A percentile compares a stretch with the other conserved stretches of the same genome.
Evolutionary conservation across 148 eudicot species (phyloP).

Genomic region (Spergularia bocconei): DNA sequence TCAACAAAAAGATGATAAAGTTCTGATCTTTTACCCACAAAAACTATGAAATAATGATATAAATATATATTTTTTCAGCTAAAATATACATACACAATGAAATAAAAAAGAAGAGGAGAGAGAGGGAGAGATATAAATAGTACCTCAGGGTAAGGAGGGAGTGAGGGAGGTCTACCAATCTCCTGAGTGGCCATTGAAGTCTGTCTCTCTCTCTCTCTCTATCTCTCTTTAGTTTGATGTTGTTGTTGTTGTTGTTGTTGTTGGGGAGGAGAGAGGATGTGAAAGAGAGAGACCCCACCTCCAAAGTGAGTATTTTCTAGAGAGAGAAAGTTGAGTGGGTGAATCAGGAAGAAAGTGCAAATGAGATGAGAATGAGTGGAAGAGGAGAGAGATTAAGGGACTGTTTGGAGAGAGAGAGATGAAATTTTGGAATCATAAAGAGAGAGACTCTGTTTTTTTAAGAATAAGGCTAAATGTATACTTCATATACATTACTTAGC

Average conservation of each 20-base stretch:
- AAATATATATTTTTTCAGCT: not conserved
- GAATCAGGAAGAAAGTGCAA: slow-evolving; percentile 7
- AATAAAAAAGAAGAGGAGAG: not conserved
- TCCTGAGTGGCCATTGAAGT: slow-evolving; percentile 37
- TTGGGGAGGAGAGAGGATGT: slow-evolving; percentile 6
- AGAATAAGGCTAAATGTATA: too few species aligned
- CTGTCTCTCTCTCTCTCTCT: too few species aligned
- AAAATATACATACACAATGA: not conserved
- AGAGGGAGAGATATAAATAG: not conserved
- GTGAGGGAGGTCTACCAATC: slow-evolving; percentile 26
- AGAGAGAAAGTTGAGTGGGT: slow-evolving; percentile 1
- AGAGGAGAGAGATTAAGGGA: not conserved
- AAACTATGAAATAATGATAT: not conserved
- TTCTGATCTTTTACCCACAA: slow-evolving; percentile 10
- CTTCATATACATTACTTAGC: too few species aligned
- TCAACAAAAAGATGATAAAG: not conserved
- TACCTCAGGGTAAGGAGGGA: slow-evolving; percentile 49
- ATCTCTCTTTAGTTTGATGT: too few species aligned
- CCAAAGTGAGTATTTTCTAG: not conserved
- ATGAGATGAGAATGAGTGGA: not conserved
- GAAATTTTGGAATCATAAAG: not conserved
- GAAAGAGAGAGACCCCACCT: slow-evolving; percentile 28
- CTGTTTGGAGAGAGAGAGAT: slow-evolving; percentile 24
- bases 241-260: slow-evolving; percentile 15
- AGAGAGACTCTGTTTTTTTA: slow-evolving; percentile 5